phyloP scores from a whole-genome alignment of 75 land plant genomes.

The Cunninghamia lanceolata region DNA sequence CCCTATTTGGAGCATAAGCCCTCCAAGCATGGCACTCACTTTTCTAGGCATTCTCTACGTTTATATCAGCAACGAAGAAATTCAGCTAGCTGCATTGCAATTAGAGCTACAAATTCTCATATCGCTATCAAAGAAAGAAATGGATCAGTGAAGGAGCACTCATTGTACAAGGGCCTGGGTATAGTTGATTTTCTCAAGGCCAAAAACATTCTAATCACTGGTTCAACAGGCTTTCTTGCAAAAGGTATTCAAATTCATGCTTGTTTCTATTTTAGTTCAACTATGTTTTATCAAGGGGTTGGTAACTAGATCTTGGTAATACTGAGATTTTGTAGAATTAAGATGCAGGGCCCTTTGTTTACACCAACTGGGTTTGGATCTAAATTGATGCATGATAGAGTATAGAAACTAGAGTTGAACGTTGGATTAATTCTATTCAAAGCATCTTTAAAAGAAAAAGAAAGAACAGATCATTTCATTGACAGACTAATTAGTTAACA shows the following conservation, averaged over 20 bases:
- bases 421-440: too few relatives aligned
- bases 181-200: conserved; percentile 60
- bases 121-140: background rate
- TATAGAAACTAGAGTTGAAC: too few relatives aligned
- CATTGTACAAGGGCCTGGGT: conserved; percentile 7
- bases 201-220: conserved; percentile 63
- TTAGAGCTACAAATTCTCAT: background rate
- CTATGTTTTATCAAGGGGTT: too few relatives aligned
- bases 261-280: too few relatives aligned
- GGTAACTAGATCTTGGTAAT: too few relatives aligned
- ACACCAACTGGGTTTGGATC: background rate
- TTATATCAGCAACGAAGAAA: background rate
- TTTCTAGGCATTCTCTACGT: background rate
- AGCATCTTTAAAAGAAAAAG: too few relatives aligned
- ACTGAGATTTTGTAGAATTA: too few relatives aligned
- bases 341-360: background rate
- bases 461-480: too few relatives aligned
- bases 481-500: too few relatives aligned
- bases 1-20: background rate
- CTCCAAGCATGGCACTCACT: background rate
- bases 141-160: background rate
- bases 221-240: conserved; percentile 84
- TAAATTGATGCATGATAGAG: background rate
- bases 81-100: background rate
- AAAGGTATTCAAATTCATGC: conserved; percentile 42